Evolutionary conservation across 352 stramenopile species (phyloP).

Genomic region (Globisporangium heterothallicum): DNA sequence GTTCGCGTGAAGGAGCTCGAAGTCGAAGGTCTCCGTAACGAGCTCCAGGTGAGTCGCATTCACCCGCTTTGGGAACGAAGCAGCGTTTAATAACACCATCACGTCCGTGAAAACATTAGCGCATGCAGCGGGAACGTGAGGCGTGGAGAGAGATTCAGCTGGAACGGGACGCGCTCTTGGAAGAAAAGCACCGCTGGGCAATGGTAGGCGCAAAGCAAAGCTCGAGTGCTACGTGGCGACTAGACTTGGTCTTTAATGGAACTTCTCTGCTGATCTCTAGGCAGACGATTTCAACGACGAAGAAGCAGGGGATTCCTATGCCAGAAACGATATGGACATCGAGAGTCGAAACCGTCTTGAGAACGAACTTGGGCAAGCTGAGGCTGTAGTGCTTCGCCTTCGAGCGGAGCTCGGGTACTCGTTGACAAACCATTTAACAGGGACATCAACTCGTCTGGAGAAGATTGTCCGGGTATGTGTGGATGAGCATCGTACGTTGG

Average conservation of each 20-base stretch:
- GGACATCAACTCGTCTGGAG: slow-evolving; percentile 65
- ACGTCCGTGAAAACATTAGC: slow-evolving; percentile 14
- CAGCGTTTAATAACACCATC: not conserved
- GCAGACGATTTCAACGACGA: slow-evolving; percentile 57
- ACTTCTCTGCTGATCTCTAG: slow-evolving; percentile 22
- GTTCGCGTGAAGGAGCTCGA: slow-evolving; percentile 48
- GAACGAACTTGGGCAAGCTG: slow-evolving; percentile 65
- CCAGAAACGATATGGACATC: slow-evolving; percentile 38
- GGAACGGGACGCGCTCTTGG: slow-evolving; percentile 69
- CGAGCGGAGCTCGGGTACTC: slow-evolving; percentile 73
- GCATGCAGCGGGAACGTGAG: slow-evolving; percentile 68
- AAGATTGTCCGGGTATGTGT: slow-evolving; percentile 50
- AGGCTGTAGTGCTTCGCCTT: slow-evolving; percentile 63
- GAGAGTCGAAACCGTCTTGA: slow-evolving; percentile 46
- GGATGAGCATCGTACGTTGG: too few relatives aligned
- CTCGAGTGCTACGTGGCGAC: too few relatives aligned
- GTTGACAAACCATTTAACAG: slow-evolving; percentile 68
- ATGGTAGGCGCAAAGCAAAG: too few relatives aligned
- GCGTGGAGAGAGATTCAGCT: slow-evolving; percentile 73
- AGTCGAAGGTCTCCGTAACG: slow-evolving; percentile 34
- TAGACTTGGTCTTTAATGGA: not conserved
- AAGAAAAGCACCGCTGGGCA: slow-evolving; percentile 84
- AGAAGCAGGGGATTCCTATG: slow-evolving; percentile 20
- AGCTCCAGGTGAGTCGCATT: slow-evolving; percentile 33
- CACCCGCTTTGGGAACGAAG: not conserved